Evolutionary conservation across 257 asterid genomes (phyloP), one percentile per base, ranked within the genome.

Genomic region (Nicotiana knightiana): DNA sequence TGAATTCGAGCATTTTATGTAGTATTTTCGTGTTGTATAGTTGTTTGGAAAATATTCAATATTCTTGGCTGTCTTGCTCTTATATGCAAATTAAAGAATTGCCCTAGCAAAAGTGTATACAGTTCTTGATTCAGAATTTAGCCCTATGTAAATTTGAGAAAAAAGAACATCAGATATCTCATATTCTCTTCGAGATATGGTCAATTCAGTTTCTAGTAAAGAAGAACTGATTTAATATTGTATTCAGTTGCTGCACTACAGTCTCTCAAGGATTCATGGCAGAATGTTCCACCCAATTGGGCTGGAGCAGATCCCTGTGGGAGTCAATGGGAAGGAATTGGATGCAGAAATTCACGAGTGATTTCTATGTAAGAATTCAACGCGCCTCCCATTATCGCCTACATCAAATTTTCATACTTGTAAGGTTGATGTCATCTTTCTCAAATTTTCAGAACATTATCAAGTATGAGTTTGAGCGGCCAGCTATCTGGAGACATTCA

Each of bases 261-360:
- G 68, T 64, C 94, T 79, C 82, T 91, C 78, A 88, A 64, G 83
- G 81, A 67, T 59, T 28, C 3, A 15, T 94, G 92, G 95, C 12
- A 88, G 18, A 92, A 94, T 80, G 82, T 76, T 55, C 97, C 98
- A 1, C 97, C 97, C 12, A 89, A 79, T 77, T 94, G 98, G 98
- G 78, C 10, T 9, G 93, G 92, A 24, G 68, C 71, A 13, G 97
- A 93, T 89, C 97, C 98, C 17, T 93, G 98, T 83, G 94, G 91
- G 63, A 63, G 9, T 66, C 63, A 62, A 7, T 92, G 98, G 98
- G 96, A 84, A 6, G 98, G 98, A 81, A 86, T 94, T 65, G 75
- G 75, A 70, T 94, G 98, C 90, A 73, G 0, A 11, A 73, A 83
- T 67, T 39, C 82, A 43, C 88, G 93, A 32, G 86, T 92, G 10